Base-by-base conservation (phyloP, 208 protist species). In the Leptomonas pyrrhocoris region DNA sequence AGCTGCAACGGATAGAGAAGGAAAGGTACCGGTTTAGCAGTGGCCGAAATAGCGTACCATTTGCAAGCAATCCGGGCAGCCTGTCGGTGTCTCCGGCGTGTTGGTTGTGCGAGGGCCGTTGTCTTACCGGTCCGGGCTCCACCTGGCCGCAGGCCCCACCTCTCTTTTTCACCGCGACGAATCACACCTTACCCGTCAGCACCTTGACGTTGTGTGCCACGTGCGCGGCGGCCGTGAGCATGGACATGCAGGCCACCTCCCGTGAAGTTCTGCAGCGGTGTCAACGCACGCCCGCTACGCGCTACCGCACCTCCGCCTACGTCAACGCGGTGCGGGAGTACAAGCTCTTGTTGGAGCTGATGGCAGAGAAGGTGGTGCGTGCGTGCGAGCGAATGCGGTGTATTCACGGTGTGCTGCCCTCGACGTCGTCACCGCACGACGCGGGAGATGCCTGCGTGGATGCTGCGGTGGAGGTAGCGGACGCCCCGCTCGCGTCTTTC, bases 31-130 rank as follows among this genome's bases (percentile, higher is more conserved):
- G 59, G 16, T 15, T 50, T 5, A 25, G 13, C 18, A 27, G 23
- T 18, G 45, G 18, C 3, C 15, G 27, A 9, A 42, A 28, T 43
- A 1, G 45, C 45, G 16, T 31, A 9, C 19, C 15, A 13, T 2
- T 31, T 31, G 34, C 54, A 8, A 9, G 8, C 30, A 31, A 19
- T 16, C 31, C 30, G 18, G 21, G 25, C 18, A 21, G 2, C 27
- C 8, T 43, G 43, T 25, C 30, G 0, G 0, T 21, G 6, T 27
- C 58, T 6, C 3, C 58, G 31, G 9, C 45, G 45, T 90, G 85
- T 57, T 90, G 85, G 85, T 43, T 90, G 12, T 90, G 85, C 54
- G 82, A 77, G 48, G 59, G 57, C 0, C 43, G 69, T 16, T 87
- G 79, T 45, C 27, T 31, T 7, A 48, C 46, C 8, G 77, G 60